These are phyloP conservation scores for Phaeophleospora eucalypticola DNA, from an alignment of 2,329 filamentous ascomycete genomes.

Conservation along the genomic window DNA sequence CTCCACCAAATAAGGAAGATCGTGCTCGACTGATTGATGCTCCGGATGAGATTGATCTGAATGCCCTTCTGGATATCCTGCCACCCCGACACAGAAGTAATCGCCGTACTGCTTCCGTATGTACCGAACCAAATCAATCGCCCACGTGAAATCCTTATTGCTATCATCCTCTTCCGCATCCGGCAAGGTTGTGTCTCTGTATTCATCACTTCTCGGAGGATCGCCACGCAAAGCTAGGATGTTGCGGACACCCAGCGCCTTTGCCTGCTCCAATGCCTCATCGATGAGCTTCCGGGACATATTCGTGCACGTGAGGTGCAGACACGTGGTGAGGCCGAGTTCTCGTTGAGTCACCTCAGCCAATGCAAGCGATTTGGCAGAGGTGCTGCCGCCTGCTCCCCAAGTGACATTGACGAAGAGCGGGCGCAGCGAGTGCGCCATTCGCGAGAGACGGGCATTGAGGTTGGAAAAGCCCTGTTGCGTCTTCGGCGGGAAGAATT, in stretches of 20 bases:
- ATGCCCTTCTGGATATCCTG: conserved; percentile 92
- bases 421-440: conserved; percentile 85
- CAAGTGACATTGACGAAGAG: conserved; percentile 97
- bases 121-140: conserved; percentile 82
- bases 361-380: conserved; percentile 84
- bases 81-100: conserved; percentile 94
- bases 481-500: conserved; percentile 99
- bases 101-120: conserved; percentile 82
- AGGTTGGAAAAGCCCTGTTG: conserved; percentile 93
- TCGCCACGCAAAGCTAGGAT: conserved; percentile 90
- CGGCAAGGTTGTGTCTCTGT: conserved; percentile 59
- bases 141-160: conserved; percentile 80
- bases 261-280: conserved; percentile 83
- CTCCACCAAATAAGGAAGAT: conserved; percentile 83
- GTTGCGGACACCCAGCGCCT: conserved; percentile 84
- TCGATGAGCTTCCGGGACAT: conserved; percentile 87
- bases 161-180: conserved; percentile 58
- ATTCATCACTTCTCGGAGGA: conserved; percentile 84
- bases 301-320: conserved; percentile 96
- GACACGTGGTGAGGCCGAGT: conserved; percentile 84
- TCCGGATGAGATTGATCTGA: conserved; percentile 87
- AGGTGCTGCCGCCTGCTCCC: conserved; percentile 92
- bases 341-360: conserved; percentile 94
- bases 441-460: conserved; percentile 85
- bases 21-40: conserved; percentile 59